Percentiles rank a stretch among this genome's conserved stretches.
phyloP scores from a whole-genome alignment of 805 yeast genomes.

The Ogataea pini region DNA sequence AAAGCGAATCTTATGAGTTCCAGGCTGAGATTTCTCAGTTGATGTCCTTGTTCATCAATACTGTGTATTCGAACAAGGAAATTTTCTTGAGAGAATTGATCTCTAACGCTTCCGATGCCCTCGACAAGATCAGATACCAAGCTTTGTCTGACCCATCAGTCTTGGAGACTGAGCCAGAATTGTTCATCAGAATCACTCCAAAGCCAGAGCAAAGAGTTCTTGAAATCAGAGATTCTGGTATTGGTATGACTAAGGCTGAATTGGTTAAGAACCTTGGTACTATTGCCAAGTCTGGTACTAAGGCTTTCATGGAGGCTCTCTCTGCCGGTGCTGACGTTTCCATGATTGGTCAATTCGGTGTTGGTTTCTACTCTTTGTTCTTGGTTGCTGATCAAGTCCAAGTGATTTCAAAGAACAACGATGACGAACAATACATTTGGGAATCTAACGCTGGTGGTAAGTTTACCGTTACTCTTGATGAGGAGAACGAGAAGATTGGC shows the following conservation, averaged over 20 bases:
- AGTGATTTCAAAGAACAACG: constrained; percentile 97
- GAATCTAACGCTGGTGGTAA: constrained; percentile 99
- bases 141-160: constrained; percentile 89
- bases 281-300: constrained; percentile 99
- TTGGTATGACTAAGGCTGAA: constrained; percentile 99
- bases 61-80: constrained; percentile 99
- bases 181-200: constrained; percentile 97
- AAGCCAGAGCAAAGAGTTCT: constrained; percentile 89
- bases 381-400: constrained; percentile 98
- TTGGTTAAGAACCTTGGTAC: constrained; percentile 99
- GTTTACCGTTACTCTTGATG: constrained; percentile 93
- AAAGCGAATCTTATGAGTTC: constrained; percentile 86
- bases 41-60: constrained; percentile 99
- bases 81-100: constrained; percentile 98
- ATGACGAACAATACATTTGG: constrained; percentile 99
- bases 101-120: constrained; percentile 98
- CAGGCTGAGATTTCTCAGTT: constrained; percentile 99
- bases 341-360: constrained; percentile 99
- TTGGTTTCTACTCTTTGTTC: constrained; percentile 99
- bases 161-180: constrained; percentile 93
- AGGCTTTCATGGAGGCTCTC: constrained; percentile 98
- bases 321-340: constrained; percentile 99
- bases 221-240: constrained; percentile 99
- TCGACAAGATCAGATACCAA: constrained; percentile 97
- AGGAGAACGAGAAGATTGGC: constrained; percentile 76